Conservation (phyloP, 345 rosid genomes). For the Populus ilicifolia region DNA sequence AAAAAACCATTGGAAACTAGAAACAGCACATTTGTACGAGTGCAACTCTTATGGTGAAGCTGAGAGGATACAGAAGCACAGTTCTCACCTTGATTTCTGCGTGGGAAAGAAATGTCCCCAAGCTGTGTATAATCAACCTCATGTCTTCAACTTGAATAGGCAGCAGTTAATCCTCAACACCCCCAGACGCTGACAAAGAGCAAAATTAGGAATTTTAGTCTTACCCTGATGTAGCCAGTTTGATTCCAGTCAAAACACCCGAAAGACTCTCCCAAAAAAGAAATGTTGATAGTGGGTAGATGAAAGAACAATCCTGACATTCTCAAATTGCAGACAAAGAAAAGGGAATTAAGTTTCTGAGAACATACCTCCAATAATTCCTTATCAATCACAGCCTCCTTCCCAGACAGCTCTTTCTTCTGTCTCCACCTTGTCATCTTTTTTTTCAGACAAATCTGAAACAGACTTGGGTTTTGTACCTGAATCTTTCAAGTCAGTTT, state of each 20-base stretch:
- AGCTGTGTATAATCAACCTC: slow-evolving; percentile 79
- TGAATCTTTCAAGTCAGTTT: slow-evolving; percentile 27
- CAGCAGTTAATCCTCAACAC: neutral
- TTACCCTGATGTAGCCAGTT: slow-evolving; percentile 80
- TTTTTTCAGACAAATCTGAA: slow-evolving; percentile 25
- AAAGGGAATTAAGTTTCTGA: neutral
- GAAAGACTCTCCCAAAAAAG: slow-evolving; percentile 59
- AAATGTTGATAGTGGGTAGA: slow-evolving; percentile 1
- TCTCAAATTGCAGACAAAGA: neutral
- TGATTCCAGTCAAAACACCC: slow-evolving; percentile 88
- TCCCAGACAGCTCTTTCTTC: slow-evolving; percentile 23
- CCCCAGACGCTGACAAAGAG: neutral
- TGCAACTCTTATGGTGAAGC: neutral
- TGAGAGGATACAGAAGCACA: neutral
- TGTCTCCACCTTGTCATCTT: slow-evolving; percentile 28
- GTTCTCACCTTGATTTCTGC: slow-evolving; percentile 78
- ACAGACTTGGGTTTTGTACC: slow-evolving; percentile 37
- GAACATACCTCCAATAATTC: slow-evolving; percentile 74
- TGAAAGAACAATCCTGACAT: neutral
- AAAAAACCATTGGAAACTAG: neutral
- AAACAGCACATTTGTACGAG: neutral
- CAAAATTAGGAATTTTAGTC: neutral
- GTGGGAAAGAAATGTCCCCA: slow-evolving; percentile 81
- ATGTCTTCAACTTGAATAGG: slow-evolving; percentile 78
- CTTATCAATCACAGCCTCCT: slow-evolving; percentile 53